These are phyloP conservation scores for Madurella mycetomatis DNA, from an alignment of 2,329 filamentous ascomycete species.

Conservation along the genomic window DNA sequence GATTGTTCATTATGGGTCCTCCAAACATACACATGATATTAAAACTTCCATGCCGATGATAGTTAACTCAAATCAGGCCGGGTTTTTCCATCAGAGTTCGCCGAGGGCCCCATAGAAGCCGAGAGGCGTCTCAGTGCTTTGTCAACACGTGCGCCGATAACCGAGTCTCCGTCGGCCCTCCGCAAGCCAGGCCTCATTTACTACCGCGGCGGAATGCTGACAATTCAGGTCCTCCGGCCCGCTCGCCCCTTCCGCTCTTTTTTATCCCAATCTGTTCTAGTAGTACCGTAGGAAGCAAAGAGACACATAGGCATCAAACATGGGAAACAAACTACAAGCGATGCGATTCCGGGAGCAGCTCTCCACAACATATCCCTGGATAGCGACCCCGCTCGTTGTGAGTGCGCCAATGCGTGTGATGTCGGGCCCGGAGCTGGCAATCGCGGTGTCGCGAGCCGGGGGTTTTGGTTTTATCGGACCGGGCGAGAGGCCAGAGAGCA, in stretches of 20 bases:
- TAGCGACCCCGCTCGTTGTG: constrained; percentile 51
- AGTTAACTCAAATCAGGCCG: no score
- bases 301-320: not conserved
- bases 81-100: no score
- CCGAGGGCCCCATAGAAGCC: not conserved
- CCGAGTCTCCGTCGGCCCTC: not conserved
- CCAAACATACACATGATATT: no score
- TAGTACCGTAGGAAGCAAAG: no score
- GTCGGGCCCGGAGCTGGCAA: constrained; percentile 50
- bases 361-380: constrained; percentile 45
- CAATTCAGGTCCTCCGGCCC: no score
- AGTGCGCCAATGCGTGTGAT: constrained; percentile 67
- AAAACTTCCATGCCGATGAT: no score
- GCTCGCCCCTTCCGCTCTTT: no score
- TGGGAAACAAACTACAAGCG: constrained; percentile 9
- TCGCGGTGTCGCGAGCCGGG: constrained; percentile 65
- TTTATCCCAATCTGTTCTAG: no score
- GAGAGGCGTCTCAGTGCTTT: not conserved
- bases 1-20: no score
- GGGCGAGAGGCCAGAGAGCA: constrained; percentile 32
- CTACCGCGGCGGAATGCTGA: no score
- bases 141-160: not conserved
- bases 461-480: constrained; percentile 54
- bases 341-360: constrained; percentile 6
- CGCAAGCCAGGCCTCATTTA: no score